A percentile compares a stretch with the other conserved stretches of the same genome.
Evolutionary conservation across 1,139 yeast species (phyloP).

Genomic region (Candida dubliniensis): DNA sequence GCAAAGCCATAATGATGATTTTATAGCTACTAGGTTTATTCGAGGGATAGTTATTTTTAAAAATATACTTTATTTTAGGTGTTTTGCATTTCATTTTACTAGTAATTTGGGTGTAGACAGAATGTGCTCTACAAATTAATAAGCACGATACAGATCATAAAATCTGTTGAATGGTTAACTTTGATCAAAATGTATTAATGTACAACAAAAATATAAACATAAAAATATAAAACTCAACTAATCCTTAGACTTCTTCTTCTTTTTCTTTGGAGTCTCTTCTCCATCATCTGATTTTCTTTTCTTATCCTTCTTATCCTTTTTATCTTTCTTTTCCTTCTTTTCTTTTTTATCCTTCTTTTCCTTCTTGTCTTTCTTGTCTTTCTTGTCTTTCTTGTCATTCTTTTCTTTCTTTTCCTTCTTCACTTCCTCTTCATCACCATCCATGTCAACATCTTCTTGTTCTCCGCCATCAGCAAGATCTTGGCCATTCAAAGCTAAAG

Average conservation of each 20-base stretch:
- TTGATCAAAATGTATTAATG: background rate
- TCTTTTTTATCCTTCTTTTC: constrained; percentile 29
- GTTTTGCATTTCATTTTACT: no score
- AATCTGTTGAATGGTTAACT: no score
- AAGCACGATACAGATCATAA: no score
- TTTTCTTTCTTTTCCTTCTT: constrained; percentile 24
- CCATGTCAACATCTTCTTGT: constrained; percentile 47
- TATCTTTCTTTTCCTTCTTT: constrained; percentile 26
- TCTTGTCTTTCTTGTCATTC: constrained; percentile 27
- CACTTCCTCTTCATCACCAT: constrained; percentile 35
- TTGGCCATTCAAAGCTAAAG: constrained; percentile 28
- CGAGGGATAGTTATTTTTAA: background rate
- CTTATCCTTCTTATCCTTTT: constrained; percentile 49
- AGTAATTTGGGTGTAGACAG: no score
- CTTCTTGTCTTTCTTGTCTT: constrained; percentile 49
- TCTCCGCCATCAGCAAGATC: constrained; percentile 48
- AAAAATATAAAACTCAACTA: background rate
- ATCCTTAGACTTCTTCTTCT: constrained; percentile 25
- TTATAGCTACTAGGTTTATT: no score
- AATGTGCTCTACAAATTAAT: no score
- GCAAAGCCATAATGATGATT: background rate
- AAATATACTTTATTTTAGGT: background rate
- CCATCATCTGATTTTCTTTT: constrained; percentile 44
- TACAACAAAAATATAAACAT: background rate
- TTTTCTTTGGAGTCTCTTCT: constrained; percentile 43